Evolutionary conservation across 106 monocot genomes (phyloP).

Genomic region (Iris macrosiphon): DNA sequence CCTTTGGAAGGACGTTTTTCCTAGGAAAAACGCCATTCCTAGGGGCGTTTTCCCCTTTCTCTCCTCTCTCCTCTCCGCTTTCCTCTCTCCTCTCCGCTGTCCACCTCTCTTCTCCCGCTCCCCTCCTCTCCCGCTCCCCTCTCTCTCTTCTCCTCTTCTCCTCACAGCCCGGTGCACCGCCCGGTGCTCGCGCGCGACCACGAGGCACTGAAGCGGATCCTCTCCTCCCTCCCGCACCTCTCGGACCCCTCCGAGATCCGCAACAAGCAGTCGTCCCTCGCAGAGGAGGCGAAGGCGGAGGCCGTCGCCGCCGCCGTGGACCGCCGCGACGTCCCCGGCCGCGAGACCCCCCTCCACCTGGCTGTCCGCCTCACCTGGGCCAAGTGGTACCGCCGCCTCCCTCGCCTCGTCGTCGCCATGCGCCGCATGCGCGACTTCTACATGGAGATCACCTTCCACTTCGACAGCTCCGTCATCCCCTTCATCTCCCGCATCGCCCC

Average conservation of each 20-base stretch:
- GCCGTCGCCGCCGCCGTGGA: conserved; percentile 60
- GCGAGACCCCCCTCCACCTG: conserved; percentile 81
- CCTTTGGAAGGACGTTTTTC: too few relatives aligned
- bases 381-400: conserved; percentile 86
- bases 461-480: conserved; percentile 98
- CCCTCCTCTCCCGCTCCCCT: too few relatives aligned
- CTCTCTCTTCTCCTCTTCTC: too few relatives aligned
- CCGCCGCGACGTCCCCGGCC: conserved; percentile 62
- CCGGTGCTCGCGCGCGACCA: conserved; percentile 56
- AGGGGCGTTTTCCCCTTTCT: too few relatives aligned
- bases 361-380: conserved; percentile 82
- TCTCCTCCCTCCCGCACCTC: conserved; percentile 47
- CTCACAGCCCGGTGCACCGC: conserved; percentile 72
- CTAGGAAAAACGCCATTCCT: too few relatives aligned
- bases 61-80: too few relatives aligned
- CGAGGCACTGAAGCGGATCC: conserved; percentile 23
- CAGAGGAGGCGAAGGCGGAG: conserved; percentile 69
- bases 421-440: conserved; percentile 85
- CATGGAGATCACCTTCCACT: conserved; percentile 92
- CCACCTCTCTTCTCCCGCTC: too few relatives aligned
- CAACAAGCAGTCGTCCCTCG: conserved; percentile 59
- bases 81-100: too few relatives aligned
- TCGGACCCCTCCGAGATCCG: conserved; percentile 39
- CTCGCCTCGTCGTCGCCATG: conserved; percentile 66
- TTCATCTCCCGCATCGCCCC: conserved; percentile 85